Evolutionary conservation across 108 stramenopile genomes (phyloP).

Genomic region (Skeletonema marinoi): DNA sequence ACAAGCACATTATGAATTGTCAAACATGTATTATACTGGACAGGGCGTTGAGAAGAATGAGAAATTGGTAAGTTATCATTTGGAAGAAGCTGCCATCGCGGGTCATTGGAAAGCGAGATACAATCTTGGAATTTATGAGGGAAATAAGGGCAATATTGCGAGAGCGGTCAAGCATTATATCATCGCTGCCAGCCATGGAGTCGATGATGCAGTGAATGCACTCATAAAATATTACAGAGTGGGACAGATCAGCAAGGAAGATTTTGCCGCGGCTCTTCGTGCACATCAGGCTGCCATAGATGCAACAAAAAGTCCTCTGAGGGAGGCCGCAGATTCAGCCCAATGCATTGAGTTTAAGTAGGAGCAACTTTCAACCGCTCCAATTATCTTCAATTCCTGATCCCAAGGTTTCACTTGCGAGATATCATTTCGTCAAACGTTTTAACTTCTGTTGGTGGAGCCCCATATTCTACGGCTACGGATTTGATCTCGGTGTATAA

Average conservation of each 20-base stretch:
- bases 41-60: neutral
- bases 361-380: too few relatives aligned
- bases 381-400: too few relatives aligned
- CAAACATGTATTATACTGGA: neutral
- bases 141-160: neutral
- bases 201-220: neutral
- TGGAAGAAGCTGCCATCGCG: neutral
- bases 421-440: too few relatives aligned
- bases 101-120: neutral
- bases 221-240: neutral
- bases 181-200: neutral
- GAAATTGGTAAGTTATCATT: neutral
- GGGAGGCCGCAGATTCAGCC: too few relatives aligned
- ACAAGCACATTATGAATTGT: neutral
- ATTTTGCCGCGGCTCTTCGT: too few relatives aligned
- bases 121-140: neutral
- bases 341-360: too few relatives aligned
- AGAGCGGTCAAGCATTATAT: neutral
- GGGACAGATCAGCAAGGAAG: neutral
- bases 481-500: too few relatives aligned
- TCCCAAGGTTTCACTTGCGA: too few relatives aligned
- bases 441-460: too few relatives aligned
- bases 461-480: too few relatives aligned
- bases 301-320: too few relatives aligned
- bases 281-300: too few relatives aligned